These are phyloP conservation scores for Aspergillus fischeri DNA, from an alignment of 2,329 filamentous ascomycete species.

Conservation along the genomic window DNA sequence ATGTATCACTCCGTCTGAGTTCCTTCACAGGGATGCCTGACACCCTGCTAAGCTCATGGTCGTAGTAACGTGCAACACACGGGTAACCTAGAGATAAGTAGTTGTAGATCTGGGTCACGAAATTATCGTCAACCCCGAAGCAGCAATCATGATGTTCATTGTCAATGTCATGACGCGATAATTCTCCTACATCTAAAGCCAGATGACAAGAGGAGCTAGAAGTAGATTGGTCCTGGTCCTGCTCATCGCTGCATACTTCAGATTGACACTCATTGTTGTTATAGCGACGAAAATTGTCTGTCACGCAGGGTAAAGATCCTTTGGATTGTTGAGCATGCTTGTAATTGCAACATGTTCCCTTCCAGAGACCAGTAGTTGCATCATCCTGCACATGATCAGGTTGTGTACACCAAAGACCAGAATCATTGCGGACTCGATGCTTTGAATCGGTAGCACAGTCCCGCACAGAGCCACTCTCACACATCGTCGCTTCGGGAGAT, in stretches of 20 bases:
- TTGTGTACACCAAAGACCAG: conserved; percentile 73
- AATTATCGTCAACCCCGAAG: conserved; percentile 72
- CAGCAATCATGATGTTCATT: conserved; percentile 44
- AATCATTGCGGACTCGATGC: conserved; percentile 49
- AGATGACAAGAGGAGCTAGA: background rate
- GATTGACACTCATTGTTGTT: background rate
- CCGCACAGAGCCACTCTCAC: conserved; percentile 68
- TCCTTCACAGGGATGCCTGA: conserved; percentile 65
- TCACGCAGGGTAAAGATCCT: conserved; percentile 17
- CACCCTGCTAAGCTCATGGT: conserved; percentile 80
- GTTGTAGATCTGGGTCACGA: conserved; percentile 95
- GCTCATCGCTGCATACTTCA: background rate
- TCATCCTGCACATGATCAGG: conserved; percentile 46
- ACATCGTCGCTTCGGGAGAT: conserved; percentile 78
- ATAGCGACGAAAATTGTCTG: conserved; percentile 18
- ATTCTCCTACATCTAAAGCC: background rate
- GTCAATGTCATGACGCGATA: conserved; percentile 23
- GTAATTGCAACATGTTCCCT: conserved; percentile 37
- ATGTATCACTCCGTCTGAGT: conserved; percentile 66
- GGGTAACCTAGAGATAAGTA: conserved; percentile 93
- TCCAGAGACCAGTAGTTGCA: conserved; percentile 37
- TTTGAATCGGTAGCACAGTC: conserved; percentile 50
- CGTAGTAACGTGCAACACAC: conserved; percentile 74
- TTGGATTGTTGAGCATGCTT: conserved; percentile 9
- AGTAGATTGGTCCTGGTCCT: background rate